phyloP scores from a whole-genome alignment of 2,329 filamentous ascomycete species.

The Thielaviopsis ethacetica region DNA sequence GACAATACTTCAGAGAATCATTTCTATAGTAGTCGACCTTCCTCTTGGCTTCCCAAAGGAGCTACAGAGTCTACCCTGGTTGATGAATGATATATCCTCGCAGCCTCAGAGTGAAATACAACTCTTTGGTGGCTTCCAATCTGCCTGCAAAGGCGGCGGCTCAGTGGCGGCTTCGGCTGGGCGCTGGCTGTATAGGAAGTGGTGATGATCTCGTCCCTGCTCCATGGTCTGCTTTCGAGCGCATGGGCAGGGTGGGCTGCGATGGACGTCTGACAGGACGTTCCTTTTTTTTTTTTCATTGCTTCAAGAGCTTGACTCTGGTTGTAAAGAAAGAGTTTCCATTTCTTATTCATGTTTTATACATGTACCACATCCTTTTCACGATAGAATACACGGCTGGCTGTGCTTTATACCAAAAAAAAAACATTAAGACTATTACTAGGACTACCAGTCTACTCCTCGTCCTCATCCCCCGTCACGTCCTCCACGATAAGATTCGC shows the following conservation, averaged over 20 bases:
- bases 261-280: constrained; percentile 79
- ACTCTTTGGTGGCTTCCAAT: constrained; percentile 40
- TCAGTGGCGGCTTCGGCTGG: constrained; percentile 12
- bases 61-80: constrained; percentile 91
- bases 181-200: constrained; percentile 56
- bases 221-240: constrained; percentile 59
- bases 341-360: background rate
- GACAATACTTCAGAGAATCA: constrained; percentile 49
- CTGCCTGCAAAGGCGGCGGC: constrained; percentile 47
- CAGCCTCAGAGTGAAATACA: constrained; percentile 76
- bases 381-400: no score
- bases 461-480: constrained; percentile 21
- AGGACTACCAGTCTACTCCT: constrained; percentile 3
- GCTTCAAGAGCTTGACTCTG: constrained; percentile 26
- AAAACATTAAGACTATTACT: background rate
- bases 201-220: constrained; percentile 88
- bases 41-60: constrained; percentile 83
- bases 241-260: constrained; percentile 60
- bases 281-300: constrained; percentile 36
- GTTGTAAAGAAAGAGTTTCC: constrained; percentile 32
- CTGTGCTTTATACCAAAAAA: no score
- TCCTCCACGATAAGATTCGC: constrained; percentile 82
- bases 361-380: background rate
- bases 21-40: constrained; percentile 93
- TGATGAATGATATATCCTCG: constrained; percentile 71